These are phyloP conservation scores for Friedmanniomyces endolithicus DNA, from an alignment of 495 filamentous ascomycete species.

Conservation along the genomic window DNA sequence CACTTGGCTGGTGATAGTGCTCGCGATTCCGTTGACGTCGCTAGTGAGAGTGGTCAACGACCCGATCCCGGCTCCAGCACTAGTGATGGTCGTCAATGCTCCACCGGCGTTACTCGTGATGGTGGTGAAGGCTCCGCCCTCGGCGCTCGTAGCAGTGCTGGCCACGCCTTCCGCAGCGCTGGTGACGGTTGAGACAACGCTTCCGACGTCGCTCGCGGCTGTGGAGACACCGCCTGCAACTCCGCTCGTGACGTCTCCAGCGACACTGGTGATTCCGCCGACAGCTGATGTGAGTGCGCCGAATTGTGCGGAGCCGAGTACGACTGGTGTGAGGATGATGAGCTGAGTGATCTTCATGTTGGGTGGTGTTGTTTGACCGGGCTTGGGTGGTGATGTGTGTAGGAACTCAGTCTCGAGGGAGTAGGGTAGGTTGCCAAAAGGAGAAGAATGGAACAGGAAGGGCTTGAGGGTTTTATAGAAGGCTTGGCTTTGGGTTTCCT, in stretches of 20 bases:
- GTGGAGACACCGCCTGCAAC: neutral
- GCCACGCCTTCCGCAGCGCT: neutral
- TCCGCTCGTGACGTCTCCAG: constrained; percentile 1
- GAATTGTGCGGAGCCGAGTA: constrained; percentile 1
- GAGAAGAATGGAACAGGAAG: neutral
- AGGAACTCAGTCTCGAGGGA: neutral
- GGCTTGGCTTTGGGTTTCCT: neutral
- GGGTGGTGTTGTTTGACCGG: neutral
- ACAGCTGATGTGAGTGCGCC: neutral
- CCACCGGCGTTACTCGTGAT: neutral
- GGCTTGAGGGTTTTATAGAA: neutral
- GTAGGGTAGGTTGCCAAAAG: neutral
- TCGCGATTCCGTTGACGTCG: neutral
- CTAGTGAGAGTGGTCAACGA: neutral
- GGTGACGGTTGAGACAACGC: neutral
- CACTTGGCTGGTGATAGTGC: neutral
- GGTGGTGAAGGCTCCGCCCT: neutral
- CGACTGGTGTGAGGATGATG: constrained; percentile 3
- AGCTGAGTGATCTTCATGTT: constrained; percentile 2
- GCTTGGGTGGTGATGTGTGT: neutral
- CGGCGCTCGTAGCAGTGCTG: neutral
- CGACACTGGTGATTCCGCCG: constrained; percentile 3
- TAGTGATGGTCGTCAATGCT: constrained; percentile 1
- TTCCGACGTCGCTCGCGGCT: neutral
- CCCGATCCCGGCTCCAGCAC: neutral